Conservation (phyloP, 2,329 filamentous ascomycete species). For the Cercospora janseana region DNA sequence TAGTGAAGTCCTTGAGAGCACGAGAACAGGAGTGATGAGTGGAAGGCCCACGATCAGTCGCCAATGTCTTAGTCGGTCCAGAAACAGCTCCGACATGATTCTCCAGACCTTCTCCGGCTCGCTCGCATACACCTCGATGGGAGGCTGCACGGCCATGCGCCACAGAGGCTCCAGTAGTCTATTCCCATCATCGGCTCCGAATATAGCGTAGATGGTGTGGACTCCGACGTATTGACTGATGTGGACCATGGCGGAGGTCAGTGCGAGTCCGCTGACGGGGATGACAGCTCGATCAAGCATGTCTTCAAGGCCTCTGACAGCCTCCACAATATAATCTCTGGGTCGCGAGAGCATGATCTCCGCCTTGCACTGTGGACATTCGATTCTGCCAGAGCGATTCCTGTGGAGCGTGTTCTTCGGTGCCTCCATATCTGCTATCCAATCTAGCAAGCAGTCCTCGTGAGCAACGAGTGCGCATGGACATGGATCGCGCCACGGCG, state of each 20-base stretch:
- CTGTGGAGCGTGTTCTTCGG: conserved; percentile 51
- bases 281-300: conserved; percentile 60
- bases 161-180: conserved; percentile 51
- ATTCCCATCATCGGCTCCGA: conserved; percentile 61
- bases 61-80: conserved; percentile 43
- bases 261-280: conserved; percentile 60
- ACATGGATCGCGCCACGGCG: conserved; percentile 82
- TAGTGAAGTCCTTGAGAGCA: conserved; percentile 64
- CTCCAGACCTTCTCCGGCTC: conserved; percentile 13
- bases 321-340: conserved; percentile 67
- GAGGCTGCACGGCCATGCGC: conserved; percentile 24
- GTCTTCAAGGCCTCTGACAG: conserved; percentile 60
- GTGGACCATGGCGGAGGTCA: conserved; percentile 39
- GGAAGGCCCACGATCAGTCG: conserved; percentile 61
- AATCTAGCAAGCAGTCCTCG: conserved; percentile 83
- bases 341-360: conserved; percentile 74
- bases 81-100: conserved; percentile 23
- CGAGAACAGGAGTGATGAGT: conserved; percentile 64
- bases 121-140: conserved; percentile 28
- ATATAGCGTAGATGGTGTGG: conserved; percentile 63
- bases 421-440: conserved; percentile 85
- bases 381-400: conserved; percentile 57
- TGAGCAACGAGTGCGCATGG: conserved; percentile 88
- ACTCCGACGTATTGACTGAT: conserved; percentile 51
- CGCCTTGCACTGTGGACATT: conserved; percentile 86